Evolutionary conservation across 2,329 filamentous ascomycete species (phyloP).

Genomic region (Didymella lethalis): DNA sequence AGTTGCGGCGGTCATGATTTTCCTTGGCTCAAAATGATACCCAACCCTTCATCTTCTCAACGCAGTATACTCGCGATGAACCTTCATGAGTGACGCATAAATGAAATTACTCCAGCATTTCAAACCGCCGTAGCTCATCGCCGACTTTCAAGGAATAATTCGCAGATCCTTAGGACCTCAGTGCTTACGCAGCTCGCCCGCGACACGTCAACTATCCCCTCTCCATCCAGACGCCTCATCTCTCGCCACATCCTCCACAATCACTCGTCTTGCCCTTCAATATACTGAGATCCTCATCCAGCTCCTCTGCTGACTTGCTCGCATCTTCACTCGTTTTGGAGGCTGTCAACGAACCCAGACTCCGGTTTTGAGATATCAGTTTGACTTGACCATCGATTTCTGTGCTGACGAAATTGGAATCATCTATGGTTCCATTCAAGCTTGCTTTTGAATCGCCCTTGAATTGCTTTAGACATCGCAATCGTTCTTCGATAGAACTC

Average conservation of each 20-base stretch:
- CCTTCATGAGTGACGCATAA: neutral
- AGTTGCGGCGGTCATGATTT: slow-evolving; percentile 1
- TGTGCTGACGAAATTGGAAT: neutral
- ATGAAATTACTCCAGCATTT: neutral
- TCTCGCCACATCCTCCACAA: neutral
- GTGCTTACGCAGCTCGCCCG: neutral
- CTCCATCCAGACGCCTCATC: neutral
- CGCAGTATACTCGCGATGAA: neutral
- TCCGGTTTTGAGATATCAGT: neutral
- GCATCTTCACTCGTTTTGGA: neutral
- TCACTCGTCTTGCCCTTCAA: neutral
- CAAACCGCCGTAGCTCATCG: neutral
- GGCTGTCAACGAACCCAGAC: neutral
- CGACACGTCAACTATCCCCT: slow-evolving; percentile 46
- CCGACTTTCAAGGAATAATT: neutral
- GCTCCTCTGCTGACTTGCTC: neutral
- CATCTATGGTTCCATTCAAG: neutral
- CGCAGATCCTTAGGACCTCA: neutral
- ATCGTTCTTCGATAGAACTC: neutral
- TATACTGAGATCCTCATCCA: neutral
- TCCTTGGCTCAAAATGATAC: slow-evolving; percentile 45
- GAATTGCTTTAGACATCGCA: too few species aligned
- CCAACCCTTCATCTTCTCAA: slow-evolving; percentile 17
- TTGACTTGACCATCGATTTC: neutral
- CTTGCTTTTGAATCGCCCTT: too few species aligned